Conservation (phyloP, 345 rosid genomes). For the Pugionium cornutum region DNA sequence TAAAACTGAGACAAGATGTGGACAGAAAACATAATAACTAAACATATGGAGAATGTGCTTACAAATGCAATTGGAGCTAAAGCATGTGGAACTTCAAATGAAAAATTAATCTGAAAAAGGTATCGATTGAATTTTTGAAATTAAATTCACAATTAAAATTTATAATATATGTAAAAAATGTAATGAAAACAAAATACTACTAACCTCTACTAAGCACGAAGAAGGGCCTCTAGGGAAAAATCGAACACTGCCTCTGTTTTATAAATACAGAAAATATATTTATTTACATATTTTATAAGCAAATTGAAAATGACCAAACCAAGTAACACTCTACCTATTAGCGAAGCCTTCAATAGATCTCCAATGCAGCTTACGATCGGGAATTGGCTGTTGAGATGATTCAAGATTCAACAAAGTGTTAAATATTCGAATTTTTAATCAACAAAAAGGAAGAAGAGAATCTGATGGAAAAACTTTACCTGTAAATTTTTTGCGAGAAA, state of each 20-base stretch:
- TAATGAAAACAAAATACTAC: slow-evolving; percentile 10
- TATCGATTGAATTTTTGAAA: background rate
- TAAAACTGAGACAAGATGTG: too few relatives aligned
- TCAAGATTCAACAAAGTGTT: slow-evolving; percentile 3
- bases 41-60: slow-evolving; percentile 41
- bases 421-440: background rate
- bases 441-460: slow-evolving; percentile 9
- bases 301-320: too few relatives aligned
- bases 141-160: background rate
- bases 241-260: slow-evolving; percentile 78
- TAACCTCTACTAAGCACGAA: slow-evolving; percentile 78
- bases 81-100: slow-evolving; percentile 84
- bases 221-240: slow-evolving; percentile 78
- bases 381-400: slow-evolving; percentile 59
- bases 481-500: slow-evolving; percentile 39
- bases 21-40: too few relatives aligned
- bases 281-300: background rate
- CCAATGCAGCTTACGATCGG: slow-evolving; percentile 85
- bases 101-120: slow-evolving; percentile 69
- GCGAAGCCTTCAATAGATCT: slow-evolving; percentile 89
- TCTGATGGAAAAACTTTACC: slow-evolving; percentile 3
- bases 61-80: slow-evolving; percentile 79
- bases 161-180: background rate
- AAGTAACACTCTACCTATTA: too few relatives aligned
- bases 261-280: slow-evolving; percentile 3